Evolutionary conservation across 768 basidiomycete species (phyloP), one percentile per base, ranked within the genome.

Genomic region (Phaeotremella skinneri): DNA sequence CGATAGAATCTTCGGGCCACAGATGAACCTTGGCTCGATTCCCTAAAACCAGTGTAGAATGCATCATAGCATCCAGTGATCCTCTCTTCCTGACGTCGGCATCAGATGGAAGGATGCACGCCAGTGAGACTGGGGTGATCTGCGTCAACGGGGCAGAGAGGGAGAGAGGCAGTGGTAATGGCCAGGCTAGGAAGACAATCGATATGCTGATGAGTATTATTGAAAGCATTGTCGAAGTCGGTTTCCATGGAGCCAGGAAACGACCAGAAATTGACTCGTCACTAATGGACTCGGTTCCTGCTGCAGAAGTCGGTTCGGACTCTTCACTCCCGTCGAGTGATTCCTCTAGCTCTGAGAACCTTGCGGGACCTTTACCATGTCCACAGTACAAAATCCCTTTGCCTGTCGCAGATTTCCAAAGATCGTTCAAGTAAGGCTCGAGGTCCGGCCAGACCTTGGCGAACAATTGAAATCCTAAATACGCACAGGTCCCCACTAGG

Each of bases 21-120:
- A 65, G 45, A 39, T 58, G 21, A 23, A 65, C 23, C 14, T 59
- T 61, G 13, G 63, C 59, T 26, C 41, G 27, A 50, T 41, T 45
- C 4, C 55, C 63, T 1, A 58, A 11, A 2, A 21, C 39, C 30
- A 49, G 23, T 0, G 59, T 29, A 11, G 31, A 21, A 17, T 56
- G 30, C 2, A 64, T 41, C n/a, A 57, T 20, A 3, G 23, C 49
- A 27, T 52, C 54, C 13, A 43, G 45, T 4, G 14, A 25, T 5
- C 26, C 29, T 17, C 13, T 2, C 25, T 34, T 26, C n/a, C n/a
- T n/a, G 21, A 14, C 11, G 21, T 7, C 23, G 20, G 11, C 7
- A 13, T 20, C 32, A 21, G 41, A 27, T 1, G 58, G 58, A 13
- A 53, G 50, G 41, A 60, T 37, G 47, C 59, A 64, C 30, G 52